Percentiles rank a stretch among this genome's conserved stretches.
Conservation (phyloP, 495 filamentous ascomycete species). For the Penicillium canescens region DNA sequence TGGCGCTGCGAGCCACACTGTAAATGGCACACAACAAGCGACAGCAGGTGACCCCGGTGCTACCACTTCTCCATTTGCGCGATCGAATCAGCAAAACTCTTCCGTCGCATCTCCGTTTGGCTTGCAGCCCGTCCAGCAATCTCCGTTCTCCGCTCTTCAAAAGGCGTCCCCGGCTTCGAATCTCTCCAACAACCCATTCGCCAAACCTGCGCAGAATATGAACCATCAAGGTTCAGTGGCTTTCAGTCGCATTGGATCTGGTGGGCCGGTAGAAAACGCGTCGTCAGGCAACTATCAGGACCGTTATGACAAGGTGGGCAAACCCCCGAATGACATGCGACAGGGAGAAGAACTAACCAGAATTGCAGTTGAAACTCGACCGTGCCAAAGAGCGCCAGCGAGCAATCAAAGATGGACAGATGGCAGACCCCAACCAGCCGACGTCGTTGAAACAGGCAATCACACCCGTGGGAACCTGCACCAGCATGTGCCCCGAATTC, state of each 20-base stretch:
- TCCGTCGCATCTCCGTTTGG: conserved; percentile 18
- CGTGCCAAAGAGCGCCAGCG: conserved; percentile 65
- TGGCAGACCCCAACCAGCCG: conserved; percentile 87
- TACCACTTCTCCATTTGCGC: conserved; percentile 33
- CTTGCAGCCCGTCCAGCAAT: conserved; percentile 11
- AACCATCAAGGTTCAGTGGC: background rate
- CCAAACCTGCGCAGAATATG: background rate
- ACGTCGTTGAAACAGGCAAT: conserved; percentile 81
- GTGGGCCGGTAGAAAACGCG: conserved; percentile 23
- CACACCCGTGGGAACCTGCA: conserved; percentile 83
- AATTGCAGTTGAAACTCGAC: conserved; percentile 59
- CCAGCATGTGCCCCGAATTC: conserved; percentile 92
- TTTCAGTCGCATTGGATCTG: background rate
- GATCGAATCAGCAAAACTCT: conserved; percentile 24
- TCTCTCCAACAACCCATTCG: conserved; percentile 11
- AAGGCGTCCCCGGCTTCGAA: conserved; percentile 14
- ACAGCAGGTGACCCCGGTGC: conserved; percentile 2
- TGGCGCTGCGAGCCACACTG: conserved; percentile 11
- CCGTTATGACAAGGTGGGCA: conserved; percentile 45
- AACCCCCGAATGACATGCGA: background rate
- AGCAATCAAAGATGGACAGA: conserved; percentile 71
- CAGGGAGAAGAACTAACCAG: conserved; percentile 15
- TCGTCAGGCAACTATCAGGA: conserved; percentile 33
- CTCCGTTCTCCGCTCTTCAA: conserved; percentile 20
- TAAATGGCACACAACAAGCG: conserved; percentile 12